Conservation (phyloP, 2,329 filamentous ascomycete genomes). For the Colletotrichum scovillei region DNA sequence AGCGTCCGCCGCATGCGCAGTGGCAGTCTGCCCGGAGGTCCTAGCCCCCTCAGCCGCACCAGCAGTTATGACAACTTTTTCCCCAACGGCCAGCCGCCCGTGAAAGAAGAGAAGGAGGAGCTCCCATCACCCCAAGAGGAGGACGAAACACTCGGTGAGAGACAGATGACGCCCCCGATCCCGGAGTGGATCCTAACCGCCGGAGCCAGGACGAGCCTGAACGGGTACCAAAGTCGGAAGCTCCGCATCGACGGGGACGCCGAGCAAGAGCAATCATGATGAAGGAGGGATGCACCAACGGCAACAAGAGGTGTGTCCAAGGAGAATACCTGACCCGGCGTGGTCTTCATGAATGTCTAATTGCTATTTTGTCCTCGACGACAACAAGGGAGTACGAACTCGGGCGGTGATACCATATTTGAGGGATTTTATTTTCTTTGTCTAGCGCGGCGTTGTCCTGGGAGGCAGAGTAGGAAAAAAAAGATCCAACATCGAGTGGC, state of each 20-base stretch:
- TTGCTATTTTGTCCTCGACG: slow-evolving; percentile 28
- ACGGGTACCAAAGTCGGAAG: slow-evolving; percentile 57
- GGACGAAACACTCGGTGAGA: slow-evolving; percentile 44
- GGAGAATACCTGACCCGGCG: slow-evolving; percentile 23
- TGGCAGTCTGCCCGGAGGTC: slow-evolving; percentile 60
- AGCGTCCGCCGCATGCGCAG: slow-evolving; percentile 67
- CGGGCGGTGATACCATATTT: slow-evolving; percentile 36
- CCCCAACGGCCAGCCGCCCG: slow-evolving; percentile 28
- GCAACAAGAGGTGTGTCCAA: not conserved
- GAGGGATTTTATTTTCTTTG: slow-evolving; percentile 31
- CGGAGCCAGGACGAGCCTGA: slow-evolving; percentile 61
- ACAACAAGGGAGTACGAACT: slow-evolving; percentile 21
- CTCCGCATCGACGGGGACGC: slow-evolving; percentile 38
- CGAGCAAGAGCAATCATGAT: slow-evolving; percentile 40
- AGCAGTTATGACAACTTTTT: slow-evolving; percentile 62
- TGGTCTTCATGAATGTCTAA: slow-evolving; percentile 36
- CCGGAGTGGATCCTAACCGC: slow-evolving; percentile 70
- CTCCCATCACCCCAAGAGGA: slow-evolving; percentile 32
- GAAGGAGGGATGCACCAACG: not conserved
- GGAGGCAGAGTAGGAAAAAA: slow-evolving; percentile 1
- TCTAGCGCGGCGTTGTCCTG: slow-evolving; percentile 33
- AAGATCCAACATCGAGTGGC: slow-evolving; percentile 13
- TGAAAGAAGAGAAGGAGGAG: slow-evolving; percentile 41
- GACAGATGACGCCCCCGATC: slow-evolving; percentile 68
- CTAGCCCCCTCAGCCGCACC: slow-evolving; percentile 62